These are phyloP conservation scores for Aspergillus ustus DNA, from an alignment of 2,329 filamentous ascomycete species.

Conservation along the genomic window DNA sequence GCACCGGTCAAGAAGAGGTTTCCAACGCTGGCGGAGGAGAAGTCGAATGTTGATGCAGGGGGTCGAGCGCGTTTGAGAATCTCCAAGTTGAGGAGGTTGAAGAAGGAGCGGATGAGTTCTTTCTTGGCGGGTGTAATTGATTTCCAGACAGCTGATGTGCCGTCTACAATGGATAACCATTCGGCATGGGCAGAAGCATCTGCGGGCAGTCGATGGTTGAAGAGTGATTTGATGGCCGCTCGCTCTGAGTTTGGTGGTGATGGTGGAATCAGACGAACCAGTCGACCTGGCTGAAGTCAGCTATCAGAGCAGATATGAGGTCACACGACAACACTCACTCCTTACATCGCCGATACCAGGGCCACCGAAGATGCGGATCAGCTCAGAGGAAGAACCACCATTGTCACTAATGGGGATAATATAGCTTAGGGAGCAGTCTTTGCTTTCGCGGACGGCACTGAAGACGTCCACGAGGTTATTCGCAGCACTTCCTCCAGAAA, in stretches of 20 bases:
- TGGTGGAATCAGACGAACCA: conserved; percentile 87
- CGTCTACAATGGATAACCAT: conserved; percentile 90
- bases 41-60: conserved; percentile 74
- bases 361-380: conserved; percentile 92
- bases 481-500: conserved; percentile 91
- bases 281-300: conserved; percentile 63
- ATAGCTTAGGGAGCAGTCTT: conserved; percentile 73
- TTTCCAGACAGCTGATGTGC: conserved; percentile 75
- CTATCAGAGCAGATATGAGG: neutral
- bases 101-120: conserved; percentile 76
- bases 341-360: conserved; percentile 82
- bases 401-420: conserved; percentile 97
- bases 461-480: conserved; percentile 95
- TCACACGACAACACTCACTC: conserved; percentile 54
- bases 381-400: conserved; percentile 88
- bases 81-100: conserved; percentile 77
- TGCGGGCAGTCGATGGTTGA: conserved; percentile 81
- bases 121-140: conserved; percentile 72
- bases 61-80: conserved; percentile 75
- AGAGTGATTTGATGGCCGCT: conserved; percentile 76
- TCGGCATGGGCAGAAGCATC: conserved; percentile 70
- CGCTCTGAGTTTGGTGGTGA: conserved; percentile 64
- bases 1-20: conserved; percentile 84
- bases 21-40: conserved; percentile 74
- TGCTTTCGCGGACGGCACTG: conserved; percentile 65